These are phyloP conservation scores for Sporothrix schenckii DNA, from an alignment of 2,329 filamentous ascomycete genomes.

Conservation along the genomic window DNA sequence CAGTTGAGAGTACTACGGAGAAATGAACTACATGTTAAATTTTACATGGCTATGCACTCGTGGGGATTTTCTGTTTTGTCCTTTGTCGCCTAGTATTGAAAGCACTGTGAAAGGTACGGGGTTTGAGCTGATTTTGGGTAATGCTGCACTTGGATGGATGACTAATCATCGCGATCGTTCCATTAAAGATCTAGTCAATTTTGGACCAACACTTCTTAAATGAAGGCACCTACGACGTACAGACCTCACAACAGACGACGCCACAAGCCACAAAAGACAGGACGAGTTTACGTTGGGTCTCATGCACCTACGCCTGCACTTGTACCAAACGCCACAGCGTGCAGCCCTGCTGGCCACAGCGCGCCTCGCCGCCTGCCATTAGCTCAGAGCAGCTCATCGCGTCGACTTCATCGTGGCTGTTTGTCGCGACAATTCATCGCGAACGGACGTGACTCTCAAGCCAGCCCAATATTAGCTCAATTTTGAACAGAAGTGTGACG, in stretches of 20 bases:
- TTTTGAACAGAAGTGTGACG: not conserved
- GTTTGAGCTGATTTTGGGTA: not conserved
- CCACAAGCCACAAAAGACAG: conserved; percentile 3
- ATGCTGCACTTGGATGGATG: not conserved
- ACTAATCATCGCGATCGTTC: not conserved
- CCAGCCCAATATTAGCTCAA: not conserved
- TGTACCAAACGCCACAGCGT: not conserved
- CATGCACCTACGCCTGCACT: no score
- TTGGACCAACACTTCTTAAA: not conserved
- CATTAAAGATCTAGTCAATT: not conserved
- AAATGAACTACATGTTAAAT: no score
- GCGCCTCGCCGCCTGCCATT: not conserved
- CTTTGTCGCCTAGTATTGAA: not conserved
- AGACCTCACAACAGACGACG: not conserved
- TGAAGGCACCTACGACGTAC: not conserved
- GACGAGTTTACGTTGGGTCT: no score
- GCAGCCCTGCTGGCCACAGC: not conserved
- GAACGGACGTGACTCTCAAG: not conserved
- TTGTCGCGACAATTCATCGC: not conserved
- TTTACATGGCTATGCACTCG: no score
- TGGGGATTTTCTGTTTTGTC: no score
- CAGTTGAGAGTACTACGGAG: no score
- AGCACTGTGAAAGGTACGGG: not conserved
- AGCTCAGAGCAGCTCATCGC: not conserved
- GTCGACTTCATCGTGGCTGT: not conserved